Base-by-base conservation (phyloP, 2,329 filamentous ascomycete species). In the Penicillium italicum region DNA sequence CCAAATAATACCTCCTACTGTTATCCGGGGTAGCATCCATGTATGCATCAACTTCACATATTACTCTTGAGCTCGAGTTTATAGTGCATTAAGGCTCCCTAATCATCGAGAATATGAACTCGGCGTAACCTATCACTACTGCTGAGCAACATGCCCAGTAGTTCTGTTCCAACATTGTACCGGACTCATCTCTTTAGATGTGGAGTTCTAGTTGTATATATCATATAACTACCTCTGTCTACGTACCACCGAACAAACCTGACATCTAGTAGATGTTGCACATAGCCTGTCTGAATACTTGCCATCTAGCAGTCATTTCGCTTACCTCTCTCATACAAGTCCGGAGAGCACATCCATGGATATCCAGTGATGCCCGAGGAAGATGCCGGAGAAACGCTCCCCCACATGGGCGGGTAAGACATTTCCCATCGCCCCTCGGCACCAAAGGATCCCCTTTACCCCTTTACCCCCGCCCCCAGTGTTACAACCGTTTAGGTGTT, bases 321-420 rank as follows among this genome's bases (percentile, higher is more conserved):
- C 14, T 46, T 33, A 8, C 20, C 18, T 26, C 10, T 31, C n/a
- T 7, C 22, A 26, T 26, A 12, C 9, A 40, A 16, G 10, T 8
- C 8, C 4, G 8, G 22, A 38, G 18, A 24, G n/a, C n/a, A n/a
- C n/a, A n/a, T n/a, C n/a, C n/a, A n/a, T n/a, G n/a, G 24, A 24
- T 24, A 24, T 24, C 24, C 24, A n/a, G n/a, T n/a, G n/a, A n/a
- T n/a, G n/a, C n/a, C 24, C 24, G 7, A 36, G 34, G 34, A 37
- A 37, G 9, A 37, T 18, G 26, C 28, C 53, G 47, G 53, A 51
- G 34, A 55, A 55, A 51, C 53, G 16, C 42, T 56, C 42, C 36
- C 42, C 53, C 53, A 40, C 49, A 30, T 18, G 5, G 6, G 20
- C 48, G 53, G 53, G 14, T 56, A 56, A 56, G 20, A 20, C 5